phyloP scores from a whole-genome alignment of 2,329 filamentous ascomycete genomes.

The Exophiala aquamarina region DNA sequence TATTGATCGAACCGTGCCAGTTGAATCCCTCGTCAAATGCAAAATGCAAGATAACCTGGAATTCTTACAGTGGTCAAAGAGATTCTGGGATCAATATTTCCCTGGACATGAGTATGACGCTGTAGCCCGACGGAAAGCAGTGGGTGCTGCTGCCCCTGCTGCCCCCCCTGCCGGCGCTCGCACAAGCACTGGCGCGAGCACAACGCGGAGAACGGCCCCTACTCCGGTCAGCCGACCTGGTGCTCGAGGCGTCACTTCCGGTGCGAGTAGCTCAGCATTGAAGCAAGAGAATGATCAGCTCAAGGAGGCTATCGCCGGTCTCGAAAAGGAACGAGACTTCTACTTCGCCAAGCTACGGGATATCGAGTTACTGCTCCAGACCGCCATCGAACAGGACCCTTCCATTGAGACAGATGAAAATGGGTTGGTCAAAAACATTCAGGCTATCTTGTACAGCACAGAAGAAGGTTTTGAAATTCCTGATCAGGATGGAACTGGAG shows the following conservation, averaged over 20 bases:
- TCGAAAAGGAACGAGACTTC: conserved; percentile 96
- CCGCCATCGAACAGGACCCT: conserved; percentile 86
- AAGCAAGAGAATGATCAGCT: conserved; percentile 82
- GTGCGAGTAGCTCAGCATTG: conserved; percentile 51
- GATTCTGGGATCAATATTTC: conserved; percentile 97
- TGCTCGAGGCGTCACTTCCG: conserved; percentile 28
- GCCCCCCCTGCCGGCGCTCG: conserved; percentile 50
- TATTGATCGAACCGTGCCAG: conserved; percentile 85
- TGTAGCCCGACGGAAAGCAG: conserved; percentile 77
- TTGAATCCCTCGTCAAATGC: conserved; percentile 89
- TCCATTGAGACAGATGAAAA: conserved; percentile 93
- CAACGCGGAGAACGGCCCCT: conserved; percentile 61
- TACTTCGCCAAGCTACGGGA: conserved; percentile 99
- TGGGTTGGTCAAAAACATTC: conserved; percentile 90
- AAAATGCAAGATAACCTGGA: conserved; percentile 99
- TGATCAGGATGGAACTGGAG: conserved; percentile 66
- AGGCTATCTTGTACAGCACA: conserved; percentile 94
- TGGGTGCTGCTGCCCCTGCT: conserved; percentile 56
- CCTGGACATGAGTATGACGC: conserved; percentile 97
- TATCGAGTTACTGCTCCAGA: conserved; percentile 92
- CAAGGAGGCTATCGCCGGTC: conserved; percentile 90
- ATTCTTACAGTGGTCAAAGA: conserved; percentile 95
- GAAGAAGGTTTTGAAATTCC: conserved; percentile 87
- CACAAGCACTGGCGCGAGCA: conserved; percentile 43
- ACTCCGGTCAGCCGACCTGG: conserved; percentile 44